Base-by-base conservation (phyloP, 2,329 filamentous ascomycete species). In the Metarhizium anisopliae region DNA sequence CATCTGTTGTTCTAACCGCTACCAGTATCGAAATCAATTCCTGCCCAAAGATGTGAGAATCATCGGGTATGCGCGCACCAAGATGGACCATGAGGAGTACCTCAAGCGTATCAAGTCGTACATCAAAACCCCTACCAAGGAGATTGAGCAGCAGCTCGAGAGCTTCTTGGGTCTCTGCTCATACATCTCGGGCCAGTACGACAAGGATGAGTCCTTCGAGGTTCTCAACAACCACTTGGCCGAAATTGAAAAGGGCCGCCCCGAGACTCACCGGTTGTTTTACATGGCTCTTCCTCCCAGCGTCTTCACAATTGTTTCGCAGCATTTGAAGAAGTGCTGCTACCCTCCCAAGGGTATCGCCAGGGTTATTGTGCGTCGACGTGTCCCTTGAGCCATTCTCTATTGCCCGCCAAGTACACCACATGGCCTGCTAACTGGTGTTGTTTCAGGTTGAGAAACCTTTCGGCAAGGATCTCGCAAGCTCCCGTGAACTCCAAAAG, bases 251-350 rank as follows among this genome's bases (percentile, higher is more conserved):
- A 79, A 87, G 69, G 88, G 84, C 60, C 85, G 86, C 63, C 81
- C 86, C 63, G 89, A 96, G 77, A 88, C 86, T 64, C 87, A 99
- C 77, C 85, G 94, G 66, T 82, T 99, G 66, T 99, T 99, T 79
- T 99, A 99, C 83, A 99, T 99, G 94, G 94, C 94, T 7, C 82
- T 99, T 36, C 94, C 94, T 6, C 94, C 94, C 51, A 96, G 91
- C 66, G 94, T 99, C 68, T 99, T 99, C 80, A 97, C 90, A 64
- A 90, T 93, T 59, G 94, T 99, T 61, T 97, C 93, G 4, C 90
- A 97, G 74, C 93, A 97, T 72, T 76, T 99, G 65, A 99, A 97
- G 84, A 87, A 85, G 73, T 95, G 93, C 80, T 96, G 92, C 81
- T 99, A 99, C 72, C 94, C 94, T 32, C 83, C 83, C 68, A 89